A percentile compares a stretch with the other conserved stretches of the same genome.
These are phyloP conservation scores for Pseudogymnoascus sp. DNA, from an alignment of 2,329 filamentous ascomycete genomes.

Conservation along the genomic window DNA sequence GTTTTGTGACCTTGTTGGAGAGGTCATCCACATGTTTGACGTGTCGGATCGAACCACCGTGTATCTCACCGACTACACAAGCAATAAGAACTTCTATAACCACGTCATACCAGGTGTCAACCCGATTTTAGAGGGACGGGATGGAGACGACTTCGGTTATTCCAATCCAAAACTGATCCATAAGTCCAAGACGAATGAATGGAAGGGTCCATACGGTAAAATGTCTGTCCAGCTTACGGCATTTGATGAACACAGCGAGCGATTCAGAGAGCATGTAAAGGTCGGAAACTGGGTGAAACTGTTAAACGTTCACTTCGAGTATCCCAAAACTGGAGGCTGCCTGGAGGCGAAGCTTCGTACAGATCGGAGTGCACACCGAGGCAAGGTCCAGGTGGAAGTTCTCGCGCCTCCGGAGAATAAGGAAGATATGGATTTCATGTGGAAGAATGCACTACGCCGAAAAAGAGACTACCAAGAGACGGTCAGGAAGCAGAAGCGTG, in stretches of 20 bases:
- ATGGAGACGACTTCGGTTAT: slow-evolving; percentile 52
- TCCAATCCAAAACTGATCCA: slow-evolving; percentile 24
- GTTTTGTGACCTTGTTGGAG: slow-evolving; percentile 63
- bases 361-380: slow-evolving; percentile 40
- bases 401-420: slow-evolving; percentile 31
- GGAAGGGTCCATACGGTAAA: slow-evolving; percentile 68
- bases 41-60: slow-evolving; percentile 44
- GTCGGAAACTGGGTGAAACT: slow-evolving; percentile 56
- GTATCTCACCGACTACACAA: slow-evolving; percentile 77
- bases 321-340: slow-evolving; percentile 39
- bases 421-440: slow-evolving; percentile 36
- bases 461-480: slow-evolving; percentile 51
- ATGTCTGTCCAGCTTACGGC: slow-evolving; percentile 63
- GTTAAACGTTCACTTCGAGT: slow-evolving; percentile 64
- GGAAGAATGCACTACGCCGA: slow-evolving; percentile 52
- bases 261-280: slow-evolving; percentile 46
- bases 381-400: slow-evolving; percentile 50
- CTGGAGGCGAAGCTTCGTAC: slow-evolving; percentile 66
- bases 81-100: slow-evolving; percentile 53
- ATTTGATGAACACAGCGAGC: slow-evolving; percentile 58
- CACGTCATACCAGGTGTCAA: slow-evolving; percentile 19
- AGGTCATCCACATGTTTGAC: slow-evolving; percentile 54
- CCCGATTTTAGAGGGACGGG: slow-evolving; percentile 21
- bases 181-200: slow-evolving; percentile 33
- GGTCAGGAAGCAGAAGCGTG: slow-evolving; percentile 34